Percentiles rank a stretch among this genome's conserved stretches.
Evolutionary conservation across 1,284 basidiomycete genomes (phyloP).

Genomic region (Moesziomyces aphidis): DNA sequence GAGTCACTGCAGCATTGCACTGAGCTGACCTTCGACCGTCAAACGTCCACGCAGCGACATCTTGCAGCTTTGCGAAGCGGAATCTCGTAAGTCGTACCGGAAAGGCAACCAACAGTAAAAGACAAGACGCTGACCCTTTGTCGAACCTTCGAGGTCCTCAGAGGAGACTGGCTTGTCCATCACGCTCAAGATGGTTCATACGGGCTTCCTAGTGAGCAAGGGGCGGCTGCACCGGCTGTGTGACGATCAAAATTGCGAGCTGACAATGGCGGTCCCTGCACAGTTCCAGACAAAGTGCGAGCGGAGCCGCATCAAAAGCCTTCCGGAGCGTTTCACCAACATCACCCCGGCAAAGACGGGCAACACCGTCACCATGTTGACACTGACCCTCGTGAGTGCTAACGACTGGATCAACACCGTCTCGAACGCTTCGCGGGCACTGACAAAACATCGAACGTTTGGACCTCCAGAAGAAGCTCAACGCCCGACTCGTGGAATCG

Average conservation of each 20-base stretch:
- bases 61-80: constrained; percentile 71
- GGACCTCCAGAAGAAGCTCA: constrained; percentile 76
- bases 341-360: constrained; percentile 73
- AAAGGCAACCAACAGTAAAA: neutral
- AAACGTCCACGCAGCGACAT: constrained; percentile 74
- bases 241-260: too few relatives aligned
- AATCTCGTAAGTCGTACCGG: constrained; percentile 19
- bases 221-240: too few relatives aligned
- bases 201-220: constrained; percentile 75
- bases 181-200: constrained; percentile 76
- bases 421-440: neutral
- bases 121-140: too few relatives aligned
- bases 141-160: neutral
- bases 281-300: constrained; percentile 32
- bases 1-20: neutral
- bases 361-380: constrained; percentile 80
- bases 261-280: neutral
- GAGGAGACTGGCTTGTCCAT: constrained; percentile 75
- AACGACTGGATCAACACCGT: neutral
- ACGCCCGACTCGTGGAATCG: constrained; percentile 83
- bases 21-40: neutral
- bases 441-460: neutral
- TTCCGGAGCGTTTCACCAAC: constrained; percentile 73
- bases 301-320: constrained; percentile 1
- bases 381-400: constrained; percentile 72